Evolutionary conservation across 768 basidiomycete species (phyloP).

Genomic region (Boletus sp.): DNA sequence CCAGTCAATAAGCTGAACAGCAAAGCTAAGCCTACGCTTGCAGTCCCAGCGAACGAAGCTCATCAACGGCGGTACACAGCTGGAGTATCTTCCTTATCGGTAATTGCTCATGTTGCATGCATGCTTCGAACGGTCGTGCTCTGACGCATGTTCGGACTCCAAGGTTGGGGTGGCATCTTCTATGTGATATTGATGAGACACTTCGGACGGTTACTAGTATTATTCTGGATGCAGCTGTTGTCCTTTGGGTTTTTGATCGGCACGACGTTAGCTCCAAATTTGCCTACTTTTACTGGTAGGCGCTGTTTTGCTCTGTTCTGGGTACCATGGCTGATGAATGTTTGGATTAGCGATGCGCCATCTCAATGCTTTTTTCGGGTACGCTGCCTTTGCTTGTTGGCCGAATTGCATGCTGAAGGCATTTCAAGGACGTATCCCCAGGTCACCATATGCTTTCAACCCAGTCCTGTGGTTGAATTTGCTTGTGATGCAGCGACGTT

Average conservation of each 20-base stretch:
- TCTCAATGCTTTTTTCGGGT: slow-evolving; percentile 33
- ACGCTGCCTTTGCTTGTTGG: not conserved
- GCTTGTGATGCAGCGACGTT: not conserved
- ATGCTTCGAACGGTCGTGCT: not conserved
- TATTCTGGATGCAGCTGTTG: slow-evolving; percentile 38
- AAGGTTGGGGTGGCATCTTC: slow-evolving; percentile 33
- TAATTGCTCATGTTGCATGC: slow-evolving; percentile 7
- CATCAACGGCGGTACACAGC: slow-evolving; percentile 13
- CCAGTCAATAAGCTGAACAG: not conserved
- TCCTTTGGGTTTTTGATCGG: slow-evolving; percentile 48
- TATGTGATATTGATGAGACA: slow-evolving; percentile 32
- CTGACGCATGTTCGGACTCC: slow-evolving; percentile 3
- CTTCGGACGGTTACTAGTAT: slow-evolving; percentile 28
- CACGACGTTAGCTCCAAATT: slow-evolving; percentile 48
- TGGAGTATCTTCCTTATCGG: slow-evolving; percentile 52
- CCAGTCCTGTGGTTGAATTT: not conserved
- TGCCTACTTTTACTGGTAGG: slow-evolving; percentile 47
- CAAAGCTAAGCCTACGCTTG: slow-evolving; percentile 39
- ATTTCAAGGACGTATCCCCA: slow-evolving; percentile 47
- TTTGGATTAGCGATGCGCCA: slow-evolving; percentile 30
- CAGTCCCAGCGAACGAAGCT: slow-evolving; percentile 41
- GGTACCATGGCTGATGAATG: not conserved
- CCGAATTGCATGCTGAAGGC: not conserved
- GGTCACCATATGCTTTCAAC: slow-evolving; percentile 36
- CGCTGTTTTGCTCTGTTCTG: not conserved